Percentiles rank a stretch among this genome's conserved stretches.
Evolutionary conservation across 805 yeast species (phyloP).

Genomic region (Candida adriatica): DNA sequence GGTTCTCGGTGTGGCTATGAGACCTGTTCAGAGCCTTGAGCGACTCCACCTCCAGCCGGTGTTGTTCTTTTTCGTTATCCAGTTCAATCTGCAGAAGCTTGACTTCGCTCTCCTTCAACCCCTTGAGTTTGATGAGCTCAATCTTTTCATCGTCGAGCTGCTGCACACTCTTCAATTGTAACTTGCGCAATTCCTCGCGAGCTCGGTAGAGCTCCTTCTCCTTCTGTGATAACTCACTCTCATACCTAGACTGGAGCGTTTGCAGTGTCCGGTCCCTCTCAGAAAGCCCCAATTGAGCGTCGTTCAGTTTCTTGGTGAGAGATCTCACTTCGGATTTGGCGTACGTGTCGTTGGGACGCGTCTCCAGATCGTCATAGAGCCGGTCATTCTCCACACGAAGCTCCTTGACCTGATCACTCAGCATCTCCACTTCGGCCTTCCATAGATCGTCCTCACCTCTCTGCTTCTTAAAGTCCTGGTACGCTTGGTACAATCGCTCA

Average conservation of each 20-base stretch:
- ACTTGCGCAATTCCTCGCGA: conserved; percentile 28
- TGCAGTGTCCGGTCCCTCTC: conserved; percentile 17
- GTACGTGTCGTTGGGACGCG: conserved; percentile 23
- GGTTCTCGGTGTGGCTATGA: conserved; percentile 4
- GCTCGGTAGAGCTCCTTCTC: conserved; percentile 31
- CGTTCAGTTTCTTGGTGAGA: conserved; percentile 30
- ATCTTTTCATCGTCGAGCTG: conserved; percentile 31
- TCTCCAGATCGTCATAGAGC: conserved; percentile 31
- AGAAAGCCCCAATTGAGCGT: conserved; percentile 22
- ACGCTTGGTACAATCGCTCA: conserved; percentile 22
- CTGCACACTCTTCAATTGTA: conserved; percentile 25
- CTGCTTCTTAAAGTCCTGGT: conserved; percentile 12
- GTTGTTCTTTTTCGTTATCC: conserved; percentile 29
- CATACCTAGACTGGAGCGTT: conserved; percentile 16
- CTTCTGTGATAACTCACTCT: conserved; percentile 25
- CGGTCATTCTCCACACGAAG: conserved; percentile 31
- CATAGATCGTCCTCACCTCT: conserved; percentile 19
- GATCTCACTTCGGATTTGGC: conserved; percentile 34
- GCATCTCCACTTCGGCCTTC: conserved; percentile 24
- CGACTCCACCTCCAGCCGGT: conserved; percentile 29
- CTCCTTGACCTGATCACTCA: conserved; percentile 27
- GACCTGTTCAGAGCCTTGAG: conserved; percentile 23
- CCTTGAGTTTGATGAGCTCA: conserved; percentile 29
- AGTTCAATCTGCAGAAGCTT: conserved; percentile 33
- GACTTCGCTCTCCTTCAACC: conserved; percentile 32